phyloP scores from a whole-genome alignment of 2,329 filamentous ascomycete species.

The Diaporthe destruens region DNA sequence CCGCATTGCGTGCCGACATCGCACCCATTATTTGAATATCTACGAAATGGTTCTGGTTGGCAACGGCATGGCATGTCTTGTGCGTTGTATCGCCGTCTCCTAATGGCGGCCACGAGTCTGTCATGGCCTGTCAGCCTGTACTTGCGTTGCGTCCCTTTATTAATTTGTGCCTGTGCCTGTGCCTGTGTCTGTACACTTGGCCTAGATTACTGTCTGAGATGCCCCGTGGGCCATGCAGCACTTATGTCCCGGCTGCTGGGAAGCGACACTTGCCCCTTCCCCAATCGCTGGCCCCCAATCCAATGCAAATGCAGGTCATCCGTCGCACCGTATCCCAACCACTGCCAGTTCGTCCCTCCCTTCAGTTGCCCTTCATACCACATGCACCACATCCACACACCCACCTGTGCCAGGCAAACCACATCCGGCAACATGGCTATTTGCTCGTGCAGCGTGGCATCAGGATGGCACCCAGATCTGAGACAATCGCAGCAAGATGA shows the following conservation, averaged over 20 bases:
- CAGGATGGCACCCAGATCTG: conserved; percentile 22
- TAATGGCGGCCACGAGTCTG: neutral
- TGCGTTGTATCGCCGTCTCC: neutral
- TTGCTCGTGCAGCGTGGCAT: neutral
- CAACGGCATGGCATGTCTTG: neutral
- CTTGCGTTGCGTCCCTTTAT: no score
- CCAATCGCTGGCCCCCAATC: neutral
- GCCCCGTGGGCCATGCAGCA: neutral
- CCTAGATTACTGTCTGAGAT: conserved; percentile 33
- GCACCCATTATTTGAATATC: conserved; percentile 19
- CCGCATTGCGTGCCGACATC: neutral
- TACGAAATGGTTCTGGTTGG: neutral
- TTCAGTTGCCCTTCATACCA: neutral
- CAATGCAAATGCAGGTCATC: conserved; percentile 11
- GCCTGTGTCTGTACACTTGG: neutral
- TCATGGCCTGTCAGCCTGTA: neutral
- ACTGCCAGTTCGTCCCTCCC: neutral
- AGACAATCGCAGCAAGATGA: conserved; percentile 39
- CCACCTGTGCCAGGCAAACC: conserved; percentile 6
- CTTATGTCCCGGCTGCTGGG: conserved; percentile 15
- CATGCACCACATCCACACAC: neutral
- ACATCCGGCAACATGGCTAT: neutral
- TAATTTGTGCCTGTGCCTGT: neutral
- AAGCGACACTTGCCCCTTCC: conserved; percentile 2
- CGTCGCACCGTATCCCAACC: conserved; percentile 5